These are phyloP conservation scores for Pseudopyrenochaeta lycopersici DNA, from an alignment of 2,329 filamentous ascomycete species.

Conservation along the genomic window DNA sequence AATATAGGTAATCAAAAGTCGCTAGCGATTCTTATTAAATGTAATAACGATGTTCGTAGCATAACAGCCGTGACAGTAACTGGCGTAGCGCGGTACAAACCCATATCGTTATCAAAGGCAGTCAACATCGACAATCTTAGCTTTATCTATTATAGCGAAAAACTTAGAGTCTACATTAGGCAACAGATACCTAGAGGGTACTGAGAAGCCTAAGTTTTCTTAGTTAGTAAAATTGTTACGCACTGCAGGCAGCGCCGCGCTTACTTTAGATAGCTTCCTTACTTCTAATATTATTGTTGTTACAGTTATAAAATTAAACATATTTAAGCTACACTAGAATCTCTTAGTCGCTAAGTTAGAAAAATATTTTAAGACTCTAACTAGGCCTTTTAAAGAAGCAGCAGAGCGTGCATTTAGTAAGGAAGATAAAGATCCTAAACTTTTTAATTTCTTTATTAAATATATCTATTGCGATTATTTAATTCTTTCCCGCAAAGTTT, in stretches of 20 bases:
- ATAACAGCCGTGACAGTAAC: no score
- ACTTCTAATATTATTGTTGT: constrained; percentile 16
- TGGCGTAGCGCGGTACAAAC: no score
- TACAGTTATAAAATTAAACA: constrained; percentile 14
- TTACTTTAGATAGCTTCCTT: constrained; percentile 6
- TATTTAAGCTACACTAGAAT: constrained; percentile 21
- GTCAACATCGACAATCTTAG: no score
- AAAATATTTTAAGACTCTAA: constrained; percentile 15
- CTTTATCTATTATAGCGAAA: no score
- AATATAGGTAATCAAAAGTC: no score
- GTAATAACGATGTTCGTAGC: no score
- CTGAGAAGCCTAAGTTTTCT: no score
- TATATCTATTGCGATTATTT: constrained; percentile 30
- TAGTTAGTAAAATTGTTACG: no score
- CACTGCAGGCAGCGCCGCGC: neutral
- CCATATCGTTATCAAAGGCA: no score
- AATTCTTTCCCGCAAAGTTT: constrained; percentile 10
- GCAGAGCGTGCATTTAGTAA: neutral
- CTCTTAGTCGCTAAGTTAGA: constrained; percentile 22
- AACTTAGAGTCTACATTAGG: no score
- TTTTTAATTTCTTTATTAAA: constrained; percentile 29
- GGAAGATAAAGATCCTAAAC: constrained; percentile 23
- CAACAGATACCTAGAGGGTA: no score
- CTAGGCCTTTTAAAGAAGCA: constrained; percentile 17
- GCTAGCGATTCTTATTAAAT: no score